phyloP scores from a whole-genome alignment of 2,329 filamentous ascomycete species.

The Hysterium pulicare region DNA sequence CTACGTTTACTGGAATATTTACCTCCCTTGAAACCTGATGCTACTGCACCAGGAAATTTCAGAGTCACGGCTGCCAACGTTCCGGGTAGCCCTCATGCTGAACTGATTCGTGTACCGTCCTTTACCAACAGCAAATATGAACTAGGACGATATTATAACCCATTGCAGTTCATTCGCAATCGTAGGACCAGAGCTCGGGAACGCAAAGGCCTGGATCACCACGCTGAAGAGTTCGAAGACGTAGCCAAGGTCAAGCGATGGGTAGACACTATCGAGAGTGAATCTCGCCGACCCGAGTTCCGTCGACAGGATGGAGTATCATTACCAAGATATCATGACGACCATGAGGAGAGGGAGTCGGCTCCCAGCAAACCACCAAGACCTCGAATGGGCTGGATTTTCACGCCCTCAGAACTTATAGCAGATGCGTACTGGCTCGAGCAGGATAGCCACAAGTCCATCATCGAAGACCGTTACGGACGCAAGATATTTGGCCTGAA shows the following conservation, averaged over 20 bases:
- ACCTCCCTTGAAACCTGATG: constrained; percentile 63
- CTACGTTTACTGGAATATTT: constrained; percentile 73
- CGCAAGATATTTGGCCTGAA: constrained; percentile 61
- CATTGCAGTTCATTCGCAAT: constrained; percentile 88
- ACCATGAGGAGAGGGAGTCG: constrained; percentile 18
- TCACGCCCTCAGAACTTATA: constrained; percentile 78
- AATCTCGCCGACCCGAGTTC: constrained; percentile 38
- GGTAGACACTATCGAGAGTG: constrained; percentile 66
- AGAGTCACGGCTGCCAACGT: constrained; percentile 37
- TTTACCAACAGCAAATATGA: constrained; percentile 34
- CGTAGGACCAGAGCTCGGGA: constrained; percentile 79
- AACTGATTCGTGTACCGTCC: constrained; percentile 37
- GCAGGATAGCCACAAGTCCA: constrained; percentile 71
- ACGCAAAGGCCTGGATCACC: constrained; percentile 68
- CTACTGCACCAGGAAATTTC: constrained; percentile 41
- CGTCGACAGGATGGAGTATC: constrained; percentile 33
- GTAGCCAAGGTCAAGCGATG: constrained; percentile 68
- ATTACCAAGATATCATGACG: constrained; percentile 30
- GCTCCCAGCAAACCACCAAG: constrained; percentile 59
- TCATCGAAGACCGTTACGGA: constrained; percentile 78
- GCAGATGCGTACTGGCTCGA: constrained; percentile 92
- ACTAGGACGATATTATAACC: constrained; percentile 79
- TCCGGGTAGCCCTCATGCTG: constrained; percentile 40
- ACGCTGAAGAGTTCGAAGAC: constrained; percentile 74
- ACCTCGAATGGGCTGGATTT: constrained; percentile 78